Percentiles rank a stretch among this genome's conserved stretches.
These are phyloP conservation scores for Volutella citrinella DNA, from an alignment of 2,329 filamentous ascomycete species.

Conservation along the genomic window DNA sequence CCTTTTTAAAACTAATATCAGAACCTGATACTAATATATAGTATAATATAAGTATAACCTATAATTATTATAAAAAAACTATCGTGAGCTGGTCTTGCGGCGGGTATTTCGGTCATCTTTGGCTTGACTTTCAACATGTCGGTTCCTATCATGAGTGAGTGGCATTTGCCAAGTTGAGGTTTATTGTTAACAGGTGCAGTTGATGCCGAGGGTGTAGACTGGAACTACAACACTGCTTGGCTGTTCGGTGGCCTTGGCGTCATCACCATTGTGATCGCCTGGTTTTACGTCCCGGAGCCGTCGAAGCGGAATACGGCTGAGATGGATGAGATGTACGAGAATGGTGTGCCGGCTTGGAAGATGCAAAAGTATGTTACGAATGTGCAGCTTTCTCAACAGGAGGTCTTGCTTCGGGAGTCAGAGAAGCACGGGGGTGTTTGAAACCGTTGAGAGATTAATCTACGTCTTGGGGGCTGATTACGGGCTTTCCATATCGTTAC, in stretches of 20 bases:
- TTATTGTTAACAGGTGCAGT: slow-evolving; percentile 6
- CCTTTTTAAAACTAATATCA: too few relatives aligned
- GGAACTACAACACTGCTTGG: slow-evolving; percentile 14
- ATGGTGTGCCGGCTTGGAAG: slow-evolving; percentile 10
- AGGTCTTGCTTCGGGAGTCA: not conserved
- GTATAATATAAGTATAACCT: too few relatives aligned
- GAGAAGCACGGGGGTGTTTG: too few relatives aligned
- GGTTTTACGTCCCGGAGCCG: slow-evolving; percentile 13
- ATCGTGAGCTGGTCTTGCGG: too few relatives aligned
- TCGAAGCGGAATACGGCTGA: slow-evolving; percentile 14
- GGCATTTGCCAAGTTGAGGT: too few relatives aligned
- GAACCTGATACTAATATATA: too few relatives aligned
- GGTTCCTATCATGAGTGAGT: slow-evolving; percentile 12
- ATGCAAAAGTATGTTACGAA: slow-evolving; percentile 14
- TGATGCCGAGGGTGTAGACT: slow-evolving; percentile 8
- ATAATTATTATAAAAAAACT: too few relatives aligned
- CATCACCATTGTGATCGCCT: slow-evolving; percentile 6
- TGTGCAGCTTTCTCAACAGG: slow-evolving; percentile 6
- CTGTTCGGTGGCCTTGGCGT: slow-evolving; percentile 9
- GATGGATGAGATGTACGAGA: slow-evolving; percentile 18
- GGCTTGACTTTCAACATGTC: slow-evolving; percentile 14
- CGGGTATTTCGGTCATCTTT: too few relatives aligned
- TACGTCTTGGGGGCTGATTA: too few relatives aligned
- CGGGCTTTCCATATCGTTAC: too few relatives aligned
- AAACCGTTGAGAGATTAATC: too few relatives aligned